Percentiles rank a stretch among this genome's conserved stretches.
These are phyloP conservation scores for Mallotus japonicus DNA, from an alignment of 441 rosid genomes.

Conservation along the genomic window DNA sequence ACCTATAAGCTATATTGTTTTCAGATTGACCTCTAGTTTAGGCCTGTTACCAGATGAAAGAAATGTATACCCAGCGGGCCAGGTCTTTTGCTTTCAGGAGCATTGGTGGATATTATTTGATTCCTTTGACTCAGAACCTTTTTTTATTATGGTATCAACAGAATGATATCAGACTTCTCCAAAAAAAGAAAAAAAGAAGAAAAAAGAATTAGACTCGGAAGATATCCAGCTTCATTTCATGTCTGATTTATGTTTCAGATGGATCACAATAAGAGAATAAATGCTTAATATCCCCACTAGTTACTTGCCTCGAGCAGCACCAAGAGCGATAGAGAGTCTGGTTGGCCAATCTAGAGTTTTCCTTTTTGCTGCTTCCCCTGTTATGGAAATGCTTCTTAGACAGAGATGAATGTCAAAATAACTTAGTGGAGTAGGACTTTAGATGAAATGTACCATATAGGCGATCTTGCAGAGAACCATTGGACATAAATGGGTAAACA, in stretches of 20 bases:
- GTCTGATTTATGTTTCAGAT: not conserved
- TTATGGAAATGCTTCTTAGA: slow-evolving; percentile 19
- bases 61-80: no score
- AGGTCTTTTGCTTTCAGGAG: not conserved
- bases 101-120: not conserved
- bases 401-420: slow-evolving; percentile 10
- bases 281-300: not conserved
- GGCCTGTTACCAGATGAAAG: not conserved
- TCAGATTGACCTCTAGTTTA: not conserved
- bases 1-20: not conserved
- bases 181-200: no score
- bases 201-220: not conserved
- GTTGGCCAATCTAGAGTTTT: slow-evolving; percentile 77
- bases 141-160: not conserved
- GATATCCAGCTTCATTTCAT: slow-evolving; percentile 2
- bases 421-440: not conserved
- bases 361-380: slow-evolving; percentile 70
- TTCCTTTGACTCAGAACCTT: not conserved
- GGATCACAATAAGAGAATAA: not conserved
- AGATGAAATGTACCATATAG: slow-evolving; percentile 51
- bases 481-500: slow-evolving; percentile 75
- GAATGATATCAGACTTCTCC: not conserved
- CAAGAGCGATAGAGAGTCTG: slow-evolving; percentile 71
- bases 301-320: slow-evolving; percentile 69
- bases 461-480: slow-evolving; percentile 79